phyloP scores from a whole-genome alignment of 305 asterid species.

The Solanum hybrid region DNA sequence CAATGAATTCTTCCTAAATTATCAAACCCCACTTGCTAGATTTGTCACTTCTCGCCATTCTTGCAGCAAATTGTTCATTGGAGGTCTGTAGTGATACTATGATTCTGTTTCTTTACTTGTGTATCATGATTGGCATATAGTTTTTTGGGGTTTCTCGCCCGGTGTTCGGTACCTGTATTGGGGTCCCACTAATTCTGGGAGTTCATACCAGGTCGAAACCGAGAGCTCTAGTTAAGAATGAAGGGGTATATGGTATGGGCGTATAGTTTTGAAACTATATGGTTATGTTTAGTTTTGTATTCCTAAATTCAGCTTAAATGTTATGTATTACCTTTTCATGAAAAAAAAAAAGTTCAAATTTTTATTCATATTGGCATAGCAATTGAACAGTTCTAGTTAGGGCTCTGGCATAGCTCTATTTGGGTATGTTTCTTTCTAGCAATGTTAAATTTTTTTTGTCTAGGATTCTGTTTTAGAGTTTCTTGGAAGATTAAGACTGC shows the following conservation, averaged over 20 bases:
- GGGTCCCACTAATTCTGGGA: background rate
- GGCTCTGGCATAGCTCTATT: background rate
- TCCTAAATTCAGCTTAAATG: background rate
- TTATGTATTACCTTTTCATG: background rate
- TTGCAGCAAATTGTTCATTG: conserved; percentile 38
- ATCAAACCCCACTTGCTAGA: conserved; percentile 11
- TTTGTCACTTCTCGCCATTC: conserved; percentile 15
- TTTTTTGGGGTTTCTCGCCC: background rate
- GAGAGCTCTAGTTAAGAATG: background rate
- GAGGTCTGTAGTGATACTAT: conserved; percentile 26
- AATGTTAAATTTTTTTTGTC: background rate
- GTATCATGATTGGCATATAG: background rate
- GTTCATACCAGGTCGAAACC: background rate
- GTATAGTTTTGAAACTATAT: background rate
- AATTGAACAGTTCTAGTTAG: background rate
- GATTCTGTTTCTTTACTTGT: background rate
- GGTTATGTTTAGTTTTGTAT: background rate
- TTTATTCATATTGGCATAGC: background rate
- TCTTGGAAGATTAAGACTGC: background rate
- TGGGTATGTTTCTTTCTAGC: background rate
- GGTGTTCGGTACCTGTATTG: background rate
- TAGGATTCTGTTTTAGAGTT: background rate
- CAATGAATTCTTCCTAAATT: conserved; percentile 2
- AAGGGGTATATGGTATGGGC: background rate
- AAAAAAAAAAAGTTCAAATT: background rate